Evolutionary conservation across 2,329 filamentous ascomycete species (phyloP).

Genomic region (Boeremia exigua): DNA sequence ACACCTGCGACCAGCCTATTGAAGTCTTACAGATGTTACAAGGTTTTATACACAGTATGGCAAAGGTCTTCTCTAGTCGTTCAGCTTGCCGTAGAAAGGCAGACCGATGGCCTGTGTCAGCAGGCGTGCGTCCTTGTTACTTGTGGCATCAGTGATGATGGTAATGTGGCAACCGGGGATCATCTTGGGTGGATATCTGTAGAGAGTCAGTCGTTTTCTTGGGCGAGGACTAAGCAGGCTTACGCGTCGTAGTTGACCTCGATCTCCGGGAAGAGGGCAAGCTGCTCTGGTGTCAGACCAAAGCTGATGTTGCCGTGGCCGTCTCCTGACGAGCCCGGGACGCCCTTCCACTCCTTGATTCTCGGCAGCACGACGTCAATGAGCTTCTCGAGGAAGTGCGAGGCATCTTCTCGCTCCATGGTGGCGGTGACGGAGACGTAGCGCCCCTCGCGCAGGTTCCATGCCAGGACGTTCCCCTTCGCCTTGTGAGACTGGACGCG

Average conservation of each 20-base stretch:
- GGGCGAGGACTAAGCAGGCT: slow-evolving; percentile 49
- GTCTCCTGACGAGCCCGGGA: slow-evolving; percentile 80
- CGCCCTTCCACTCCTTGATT: slow-evolving; percentile 94
- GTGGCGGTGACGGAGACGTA: slow-evolving; percentile 78
- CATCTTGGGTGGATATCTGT: slow-evolving; percentile 71
- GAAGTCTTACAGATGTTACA: slow-evolving; percentile 28
- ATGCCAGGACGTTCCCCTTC: slow-evolving; percentile 74
- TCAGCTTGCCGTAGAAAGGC: slow-evolving; percentile 80
- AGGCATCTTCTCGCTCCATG: slow-evolving; percentile 79
- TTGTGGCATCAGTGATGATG: slow-evolving; percentile 82
- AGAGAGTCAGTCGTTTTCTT: slow-evolving; percentile 5
- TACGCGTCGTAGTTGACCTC: slow-evolving; percentile 92
- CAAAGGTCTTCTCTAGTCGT: slow-evolving; percentile 28
- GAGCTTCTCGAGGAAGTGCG: slow-evolving; percentile 89
- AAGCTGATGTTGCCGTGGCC: slow-evolving; percentile 85
- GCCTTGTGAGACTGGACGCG: slow-evolving; percentile 73
- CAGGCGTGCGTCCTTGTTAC: slow-evolving; percentile 82
- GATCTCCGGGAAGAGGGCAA: slow-evolving; percentile 89
- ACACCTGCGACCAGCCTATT: neutral
- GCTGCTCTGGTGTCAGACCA: slow-evolving; percentile 76
- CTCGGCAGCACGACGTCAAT: slow-evolving; percentile 89
- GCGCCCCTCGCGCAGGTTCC: slow-evolving; percentile 74
- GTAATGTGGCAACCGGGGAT: slow-evolving; percentile 85
- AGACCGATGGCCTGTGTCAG: slow-evolving; percentile 75
- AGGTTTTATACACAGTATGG: slow-evolving; percentile 25